phyloP scores from a whole-genome alignment of 2,329 filamentous ascomycete genomes.

The Niveomyces coronatus region DNA sequence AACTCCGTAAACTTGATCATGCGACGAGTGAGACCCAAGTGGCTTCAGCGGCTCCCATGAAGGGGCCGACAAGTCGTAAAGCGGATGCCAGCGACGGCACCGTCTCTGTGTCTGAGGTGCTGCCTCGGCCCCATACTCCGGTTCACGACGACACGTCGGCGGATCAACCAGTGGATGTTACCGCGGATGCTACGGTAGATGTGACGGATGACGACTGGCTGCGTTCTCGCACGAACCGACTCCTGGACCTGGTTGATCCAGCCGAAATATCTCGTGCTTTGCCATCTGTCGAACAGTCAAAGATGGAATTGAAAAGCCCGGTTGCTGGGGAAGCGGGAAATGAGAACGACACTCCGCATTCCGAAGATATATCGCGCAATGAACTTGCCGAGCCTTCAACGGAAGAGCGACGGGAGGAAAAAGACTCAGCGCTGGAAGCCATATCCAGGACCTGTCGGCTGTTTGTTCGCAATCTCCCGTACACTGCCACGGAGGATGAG shows the following conservation, averaged over 20 bases:
- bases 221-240: conserved; percentile 73
- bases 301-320: background rate
- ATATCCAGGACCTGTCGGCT: conserved; percentile 67
- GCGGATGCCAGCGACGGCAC: background rate
- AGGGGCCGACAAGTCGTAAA: conserved; percentile 1
- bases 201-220: conserved; percentile 84
- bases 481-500: conserved; percentile 67
- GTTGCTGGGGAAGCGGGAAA: conserved; percentile 9
- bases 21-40: conserved; percentile 14
- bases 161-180: conserved; percentile 10
- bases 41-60: conserved; percentile 7
- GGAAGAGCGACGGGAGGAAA: conserved; percentile 22
- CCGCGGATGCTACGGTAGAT: conserved; percentile 32
- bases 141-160: no score
- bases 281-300: conserved; percentile 6
- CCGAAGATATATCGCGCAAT: conserved; percentile 22
- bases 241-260: conserved; percentile 75
- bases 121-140: conserved; percentile 12
- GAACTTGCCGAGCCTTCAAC: conserved; percentile 12
- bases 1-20: conserved; percentile 28
- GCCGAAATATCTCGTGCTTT: conserved; percentile 39
- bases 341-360: conserved; percentile 15
- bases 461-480: conserved; percentile 84
- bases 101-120: conserved; percentile 3
- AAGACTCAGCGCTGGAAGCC: conserved; percentile 40